Percentiles rank a stretch among this genome's conserved stretches.
phyloP scores from a whole-genome alignment of 768 basidiomycete genomes.

The Coprinopsis strossmayeri region DNA sequence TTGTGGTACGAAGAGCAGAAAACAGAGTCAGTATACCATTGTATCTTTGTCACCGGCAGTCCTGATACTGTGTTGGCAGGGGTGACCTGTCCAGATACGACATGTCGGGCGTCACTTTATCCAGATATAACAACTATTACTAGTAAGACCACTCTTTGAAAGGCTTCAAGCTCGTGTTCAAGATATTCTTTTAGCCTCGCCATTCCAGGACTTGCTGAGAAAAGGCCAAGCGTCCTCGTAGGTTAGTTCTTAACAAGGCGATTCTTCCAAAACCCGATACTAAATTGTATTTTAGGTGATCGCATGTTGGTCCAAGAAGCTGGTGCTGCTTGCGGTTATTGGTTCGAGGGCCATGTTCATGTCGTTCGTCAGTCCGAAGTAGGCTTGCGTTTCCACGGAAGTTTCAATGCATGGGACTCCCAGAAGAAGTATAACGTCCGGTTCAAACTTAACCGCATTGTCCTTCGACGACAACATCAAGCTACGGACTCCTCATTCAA shows the following conservation, averaged over 20 bases:
- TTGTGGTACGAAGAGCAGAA: constrained; percentile 51
- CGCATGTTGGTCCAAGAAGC: constrained; percentile 42
- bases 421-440: constrained; percentile 40
- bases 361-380: constrained; percentile 43
- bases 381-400: constrained; percentile 38
- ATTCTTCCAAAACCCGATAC: not conserved
- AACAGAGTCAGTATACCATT: constrained; percentile 27
- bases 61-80: constrained; percentile 18
- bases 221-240: constrained; percentile 48
- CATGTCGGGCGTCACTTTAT: constrained; percentile 29
- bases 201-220: constrained; percentile 47
- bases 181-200: constrained; percentile 15
- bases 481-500: constrained; percentile 41
- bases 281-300: constrained; percentile 33
- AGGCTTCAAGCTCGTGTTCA: not conserved
- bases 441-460: constrained; percentile 52
- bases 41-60: not conserved
- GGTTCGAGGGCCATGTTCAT: constrained; percentile 58
- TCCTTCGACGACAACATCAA: constrained; percentile 52
- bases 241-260: constrained; percentile 28
- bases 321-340: constrained; percentile 33
- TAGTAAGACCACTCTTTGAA: constrained; percentile 24
- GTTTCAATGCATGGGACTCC: constrained; percentile 31
- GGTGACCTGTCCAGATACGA: constrained; percentile 33
- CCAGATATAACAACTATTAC: constrained; percentile 26